Conservation (phyloP, 306 rosid species). For the Urtica urens region DNA sequence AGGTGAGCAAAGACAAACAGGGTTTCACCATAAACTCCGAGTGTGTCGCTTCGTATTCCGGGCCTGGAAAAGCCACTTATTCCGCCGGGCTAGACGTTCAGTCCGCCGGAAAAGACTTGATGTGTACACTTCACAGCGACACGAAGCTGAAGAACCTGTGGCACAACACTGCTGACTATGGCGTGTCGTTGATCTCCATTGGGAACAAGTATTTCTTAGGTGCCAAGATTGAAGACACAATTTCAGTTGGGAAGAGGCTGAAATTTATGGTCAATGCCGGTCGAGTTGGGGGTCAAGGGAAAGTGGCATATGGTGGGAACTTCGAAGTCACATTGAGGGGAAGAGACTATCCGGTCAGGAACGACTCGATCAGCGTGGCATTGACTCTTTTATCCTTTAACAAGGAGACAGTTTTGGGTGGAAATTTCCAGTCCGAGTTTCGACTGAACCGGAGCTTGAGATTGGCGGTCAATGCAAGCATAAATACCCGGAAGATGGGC, state of each 20-base stretch:
- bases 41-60: constrained; percentile 60
- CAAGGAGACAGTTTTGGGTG: constrained; percentile 73
- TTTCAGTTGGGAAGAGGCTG: constrained; percentile 67
- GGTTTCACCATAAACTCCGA: constrained; percentile 71
- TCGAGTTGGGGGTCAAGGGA: constrained; percentile 55
- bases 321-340: constrained; percentile 66
- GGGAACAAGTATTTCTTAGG: constrained; percentile 56
- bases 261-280: constrained; percentile 64
- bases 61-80: constrained; percentile 47
- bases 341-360: constrained; percentile 70
- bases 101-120: constrained; percentile 56
- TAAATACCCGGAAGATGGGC: constrained; percentile 88
- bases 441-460: constrained; percentile 51
- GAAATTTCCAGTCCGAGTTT: constrained; percentile 63
- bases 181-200: constrained; percentile 70
- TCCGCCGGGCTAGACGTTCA: constrained; percentile 76
- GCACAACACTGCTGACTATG: constrained; percentile 60
- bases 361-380: constrained; percentile 49
- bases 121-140: constrained; percentile 54
- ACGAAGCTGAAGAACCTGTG: constrained; percentile 49
- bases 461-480: constrained; percentile 55
- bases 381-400: constrained; percentile 61
- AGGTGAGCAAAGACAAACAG: constrained; percentile 74
- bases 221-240: constrained; percentile 76
- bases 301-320: constrained; percentile 73